Evolutionary conservation across 2,329 filamentous ascomycete genomes (phyloP).

Genomic region (Claviceps fusiformis): DNA sequence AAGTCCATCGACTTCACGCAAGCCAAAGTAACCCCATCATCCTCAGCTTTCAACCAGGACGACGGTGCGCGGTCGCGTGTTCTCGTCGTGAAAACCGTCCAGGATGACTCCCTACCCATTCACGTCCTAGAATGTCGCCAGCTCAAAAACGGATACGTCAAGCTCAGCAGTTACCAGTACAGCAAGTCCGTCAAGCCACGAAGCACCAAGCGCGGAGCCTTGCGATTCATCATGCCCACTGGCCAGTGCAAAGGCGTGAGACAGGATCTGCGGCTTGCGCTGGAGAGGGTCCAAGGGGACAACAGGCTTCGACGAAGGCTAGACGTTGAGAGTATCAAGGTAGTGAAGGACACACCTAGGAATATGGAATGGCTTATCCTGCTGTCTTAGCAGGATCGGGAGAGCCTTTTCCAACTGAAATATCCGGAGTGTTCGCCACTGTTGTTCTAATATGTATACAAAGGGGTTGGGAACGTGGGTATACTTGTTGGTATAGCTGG

Average conservation of each 20-base stretch:
- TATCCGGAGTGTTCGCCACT: not conserved
- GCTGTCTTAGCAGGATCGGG: not conserved
- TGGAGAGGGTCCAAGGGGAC: not conserved
- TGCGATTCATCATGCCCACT: not conserved
- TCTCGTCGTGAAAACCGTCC: not conserved
- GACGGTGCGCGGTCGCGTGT: too few species aligned
- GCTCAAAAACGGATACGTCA: conserved; percentile 2
- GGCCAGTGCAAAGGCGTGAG: not conserved
- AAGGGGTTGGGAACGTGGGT: not conserved
- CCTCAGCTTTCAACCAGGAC: not conserved
- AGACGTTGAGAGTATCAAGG: not conserved
- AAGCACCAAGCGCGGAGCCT: not conserved
- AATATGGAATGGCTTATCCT: conserved; percentile 1
- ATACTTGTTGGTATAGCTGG: too few species aligned
- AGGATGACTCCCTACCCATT: conserved; percentile 1
- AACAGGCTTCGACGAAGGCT: not conserved
- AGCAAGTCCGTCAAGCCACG: not conserved
- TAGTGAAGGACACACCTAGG: not conserved
- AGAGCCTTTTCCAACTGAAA: not conserved
- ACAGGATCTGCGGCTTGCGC: not conserved
- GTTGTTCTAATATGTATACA: not conserved
- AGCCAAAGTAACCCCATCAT: not conserved
- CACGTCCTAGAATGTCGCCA: conserved; percentile 9
- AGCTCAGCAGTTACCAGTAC: conserved; percentile 7
- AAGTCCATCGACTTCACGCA: not conserved